These are phyloP conservation scores for Helotiales sp. DNA, from an alignment of 2,329 filamentous ascomycete species.

Conservation along the genomic window DNA sequence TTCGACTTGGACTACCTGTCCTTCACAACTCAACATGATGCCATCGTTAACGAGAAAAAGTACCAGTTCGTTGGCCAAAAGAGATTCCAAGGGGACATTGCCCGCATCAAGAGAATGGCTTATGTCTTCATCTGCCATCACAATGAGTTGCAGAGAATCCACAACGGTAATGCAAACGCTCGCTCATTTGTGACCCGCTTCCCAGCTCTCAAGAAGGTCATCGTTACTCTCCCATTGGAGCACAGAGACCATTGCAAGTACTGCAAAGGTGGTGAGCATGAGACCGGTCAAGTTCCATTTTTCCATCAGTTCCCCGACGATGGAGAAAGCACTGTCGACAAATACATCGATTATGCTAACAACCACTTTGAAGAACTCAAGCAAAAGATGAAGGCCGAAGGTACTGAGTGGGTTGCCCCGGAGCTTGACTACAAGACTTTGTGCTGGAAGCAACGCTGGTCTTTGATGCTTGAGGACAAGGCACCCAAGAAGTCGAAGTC, in stretches of 20 bases:
- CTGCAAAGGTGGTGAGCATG: neutral
- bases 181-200: slow-evolving; percentile 1
- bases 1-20: neutral
- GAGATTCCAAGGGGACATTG: neutral
- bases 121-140: neutral
- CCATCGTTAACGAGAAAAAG: neutral
- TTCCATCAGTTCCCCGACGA: too few species aligned
- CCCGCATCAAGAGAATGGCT: neutral
- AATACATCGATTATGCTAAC: neutral
- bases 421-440: neutral
- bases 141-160: neutral
- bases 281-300: too few species aligned
- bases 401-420: neutral
- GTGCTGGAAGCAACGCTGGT: neutral
- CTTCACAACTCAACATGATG: neutral
- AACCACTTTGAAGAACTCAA: neutral
- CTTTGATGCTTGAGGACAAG: neutral
- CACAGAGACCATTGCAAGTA: neutral
- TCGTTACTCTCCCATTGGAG: neutral
- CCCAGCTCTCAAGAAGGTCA: neutral
- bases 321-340: neutral
- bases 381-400: neutral
- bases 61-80: neutral
- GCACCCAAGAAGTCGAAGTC: neutral
- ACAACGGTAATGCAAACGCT: neutral